Base-by-base conservation (phyloP, 2,329 filamentous ascomycete genomes). In the Colletotrichum musae region DNA sequence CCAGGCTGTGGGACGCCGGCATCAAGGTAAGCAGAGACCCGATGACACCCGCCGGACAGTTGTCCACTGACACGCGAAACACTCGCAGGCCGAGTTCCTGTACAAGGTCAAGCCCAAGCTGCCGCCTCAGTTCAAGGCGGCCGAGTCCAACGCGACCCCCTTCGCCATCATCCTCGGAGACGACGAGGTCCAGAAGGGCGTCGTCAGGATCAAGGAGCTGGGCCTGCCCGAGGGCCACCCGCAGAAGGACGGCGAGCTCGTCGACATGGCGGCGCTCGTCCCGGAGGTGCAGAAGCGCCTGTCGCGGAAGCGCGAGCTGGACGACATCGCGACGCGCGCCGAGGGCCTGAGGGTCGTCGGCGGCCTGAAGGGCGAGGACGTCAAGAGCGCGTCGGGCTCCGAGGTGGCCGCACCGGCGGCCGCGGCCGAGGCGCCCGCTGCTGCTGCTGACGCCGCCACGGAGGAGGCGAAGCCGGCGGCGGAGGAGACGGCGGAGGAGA, bases 81-180 rank as follows among this genome's bases (percentile, higher is more conserved):
- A 28, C 15, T 28, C 18, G 16, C 59, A 89, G 88, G 92, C 95
- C 67, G 95, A 98, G 79, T 97, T 96, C 79, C 85, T 90, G 12
- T 94, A 93, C 85, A 98, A 98, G 83, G 88, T 92, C 73, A 97
- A 97, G 85, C 94, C 95, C 16, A 97, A 95, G 81, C 86, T 97
- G 39, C 92, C 90, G 13, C 88, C 91, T 70, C 95, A 98, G 80
- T 98, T 98, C 87, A 97, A 97, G 83, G 91, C 92, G 21, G 95
- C 95, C 12, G 95, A 98, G 79, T 83, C 84, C 58, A 91, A 89
- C 66, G 92, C 92, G 51, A 90, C 97, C 21, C 95, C 95, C 1
- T 93, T 97, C 76, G 94, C 92, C 7, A 87, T 98, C 57, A 96
- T 98, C 74, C 86, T 99, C 1, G 95, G 95, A 52, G 94, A 98